These are phyloP conservation scores for Selaginella moellendorffii DNA, from an alignment of 75 land plant genomes.

Conservation along the genomic window DNA sequence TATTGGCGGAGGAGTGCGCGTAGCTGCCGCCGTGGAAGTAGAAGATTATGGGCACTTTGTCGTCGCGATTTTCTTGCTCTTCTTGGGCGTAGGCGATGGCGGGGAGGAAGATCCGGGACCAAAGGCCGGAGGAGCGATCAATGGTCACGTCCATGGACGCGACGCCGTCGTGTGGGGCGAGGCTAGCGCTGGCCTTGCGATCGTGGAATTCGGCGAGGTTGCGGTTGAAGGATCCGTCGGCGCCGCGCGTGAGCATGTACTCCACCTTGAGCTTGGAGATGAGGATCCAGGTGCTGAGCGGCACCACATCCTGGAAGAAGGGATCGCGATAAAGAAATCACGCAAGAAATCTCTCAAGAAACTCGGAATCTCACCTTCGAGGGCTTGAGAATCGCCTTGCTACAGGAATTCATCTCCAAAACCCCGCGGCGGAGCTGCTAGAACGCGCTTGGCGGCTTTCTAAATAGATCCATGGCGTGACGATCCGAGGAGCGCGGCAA, in stretches of 20 bases:
- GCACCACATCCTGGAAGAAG: conserved; percentile 78
- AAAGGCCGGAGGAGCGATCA: conserved; percentile 39
- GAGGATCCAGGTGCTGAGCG: conserved; percentile 61
- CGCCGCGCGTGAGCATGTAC: conserved; percentile 63
- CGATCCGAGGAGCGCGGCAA: too few species aligned
- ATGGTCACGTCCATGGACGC: conserved; percentile 45
- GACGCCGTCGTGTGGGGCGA: conserved; percentile 53
- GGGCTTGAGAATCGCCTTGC: too few species aligned
- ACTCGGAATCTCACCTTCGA: too few species aligned
- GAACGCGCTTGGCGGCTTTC: too few species aligned
- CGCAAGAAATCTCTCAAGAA: too few species aligned
- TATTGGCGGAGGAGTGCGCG: conserved; percentile 7
- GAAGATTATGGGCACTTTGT: neutral
- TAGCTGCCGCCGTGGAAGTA: conserved; percentile 7
- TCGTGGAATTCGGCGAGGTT: conserved; percentile 63
- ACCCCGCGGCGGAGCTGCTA: too few species aligned
- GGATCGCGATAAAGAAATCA: too few species aligned
- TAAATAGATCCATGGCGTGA: too few species aligned
- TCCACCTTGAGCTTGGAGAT: conserved; percentile 76
- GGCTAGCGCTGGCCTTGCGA: conserved; percentile 37
- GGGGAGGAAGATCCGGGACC: conserved; percentile 49
- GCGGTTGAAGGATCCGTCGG: conserved; percentile 74
- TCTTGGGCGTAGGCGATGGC: neutral
- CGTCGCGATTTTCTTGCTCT: too few species aligned
- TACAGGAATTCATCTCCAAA: too few species aligned